Base-by-base conservation (phyloP, 2,329 filamentous ascomycete genomes). In the Cytospora chrysosperma region DNA sequence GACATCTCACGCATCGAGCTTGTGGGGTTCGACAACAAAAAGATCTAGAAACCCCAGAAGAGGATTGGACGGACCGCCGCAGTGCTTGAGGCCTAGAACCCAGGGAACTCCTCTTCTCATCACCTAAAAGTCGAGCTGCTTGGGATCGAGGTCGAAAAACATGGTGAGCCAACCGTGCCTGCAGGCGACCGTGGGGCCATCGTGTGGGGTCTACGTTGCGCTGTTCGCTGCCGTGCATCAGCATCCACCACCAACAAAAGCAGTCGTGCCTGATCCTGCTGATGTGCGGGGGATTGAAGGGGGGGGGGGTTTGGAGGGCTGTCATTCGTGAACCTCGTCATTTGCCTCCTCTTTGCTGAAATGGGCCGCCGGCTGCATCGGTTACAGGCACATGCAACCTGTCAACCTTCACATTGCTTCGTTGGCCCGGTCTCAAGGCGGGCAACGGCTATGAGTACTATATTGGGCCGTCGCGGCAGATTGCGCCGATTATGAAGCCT, bases 101-200 rank as follows among this genome's bases (percentile, higher is more conserved):
- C 51, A 61, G 27, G 17, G 17, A 26, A 55, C 51, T 61, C 51
- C 40, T 61, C 51, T 28, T 56, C 51, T 3, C 43, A 24, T 21
- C 43, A 24, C 43, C 7, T 6, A 19, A 21, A 15, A 24, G n/a
- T 24, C 21, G 43, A 10, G 43, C 21, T 47, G 43, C 47, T 27
- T 53, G 21, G 37, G 10, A 7, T 26, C 32, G 51, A 34, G n/a
- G 37, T 49, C 51, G 37, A 52, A 21, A 27, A 49, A 55, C 50
- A 49, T 61, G 58, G 37, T 49, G n/a, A 47, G 26, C 58, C 58
- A 60, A 54, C 58, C 58, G 37, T 52, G 32, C 10, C 34, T 47
- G 51, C 58, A 51, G 55, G 58, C 6, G 24, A 10, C 40, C 43
- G 43, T 47, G 43, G 43, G 43, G n/a, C 43, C 43, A 21, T 24